Conservation (phyloP, 352 stramenopile genomes). For the Globisporangium echinulatum region DNA sequence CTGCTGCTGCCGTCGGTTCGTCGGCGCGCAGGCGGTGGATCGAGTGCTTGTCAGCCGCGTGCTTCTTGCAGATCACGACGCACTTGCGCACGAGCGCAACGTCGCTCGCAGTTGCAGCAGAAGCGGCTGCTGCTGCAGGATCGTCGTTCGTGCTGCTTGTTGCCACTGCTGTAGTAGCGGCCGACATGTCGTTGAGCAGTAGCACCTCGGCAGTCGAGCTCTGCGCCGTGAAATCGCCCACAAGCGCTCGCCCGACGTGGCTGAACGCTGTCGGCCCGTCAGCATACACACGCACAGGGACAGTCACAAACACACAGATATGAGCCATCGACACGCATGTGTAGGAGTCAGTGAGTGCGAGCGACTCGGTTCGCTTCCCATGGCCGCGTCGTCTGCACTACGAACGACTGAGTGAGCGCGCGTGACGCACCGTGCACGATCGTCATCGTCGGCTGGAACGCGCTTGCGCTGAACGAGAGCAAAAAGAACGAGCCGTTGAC, state of each 20-base stretch:
- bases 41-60: constrained; percentile 17
- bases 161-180: not conserved
- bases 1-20: constrained; percentile 16
- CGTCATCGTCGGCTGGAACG: constrained; percentile 23
- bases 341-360: not conserved
- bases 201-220: constrained; percentile 22
- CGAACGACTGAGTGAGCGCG: not conserved
- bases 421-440: constrained; percentile 35
- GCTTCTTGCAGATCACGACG: constrained; percentile 39
- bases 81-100: constrained; percentile 34
- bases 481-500: constrained; percentile 42
- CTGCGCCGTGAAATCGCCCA: constrained; percentile 23
- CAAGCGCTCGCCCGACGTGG: constrained; percentile 32
- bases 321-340: not conserved
- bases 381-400: no score
- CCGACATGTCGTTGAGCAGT: constrained; percentile 30
- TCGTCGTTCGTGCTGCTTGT: not conserved
- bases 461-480: constrained; percentile 31
- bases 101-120: constrained; percentile 1
- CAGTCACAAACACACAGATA: not conserved
- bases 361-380: no score
- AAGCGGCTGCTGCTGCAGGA: no score
- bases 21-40: constrained; percentile 34
- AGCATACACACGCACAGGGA: no score
- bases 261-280: constrained; percentile 28